phyloP scores from a whole-genome alignment of 306 rosid species.

The Pterocarpus santalinus region DNA sequence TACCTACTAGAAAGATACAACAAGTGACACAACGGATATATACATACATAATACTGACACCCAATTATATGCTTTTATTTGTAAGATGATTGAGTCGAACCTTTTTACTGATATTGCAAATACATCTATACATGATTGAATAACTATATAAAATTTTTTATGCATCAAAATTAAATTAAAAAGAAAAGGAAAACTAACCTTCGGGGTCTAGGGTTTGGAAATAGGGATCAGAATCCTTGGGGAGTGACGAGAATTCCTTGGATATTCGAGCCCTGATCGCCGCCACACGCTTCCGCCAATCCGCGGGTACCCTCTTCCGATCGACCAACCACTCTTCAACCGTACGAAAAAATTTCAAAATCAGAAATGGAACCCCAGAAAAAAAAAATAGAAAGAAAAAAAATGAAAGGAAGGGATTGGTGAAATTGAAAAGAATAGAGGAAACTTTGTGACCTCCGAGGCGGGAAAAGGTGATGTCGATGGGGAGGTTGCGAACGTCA shows the following conservation, averaged over 20 bases:
- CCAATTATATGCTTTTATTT: too few relatives aligned
- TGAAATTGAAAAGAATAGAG: not conserved
- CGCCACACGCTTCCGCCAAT: conserved; percentile 88
- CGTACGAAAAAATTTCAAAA: conserved; percentile 37
- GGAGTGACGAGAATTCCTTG: conserved; percentile 78
- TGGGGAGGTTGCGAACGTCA: conserved; percentile 82
- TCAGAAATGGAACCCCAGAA: not conserved
- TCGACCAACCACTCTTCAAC: conserved; percentile 90
- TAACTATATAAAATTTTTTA: too few relatives aligned
- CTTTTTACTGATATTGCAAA: too few relatives aligned
- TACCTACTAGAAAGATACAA: not conserved
- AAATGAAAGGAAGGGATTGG: not conserved
- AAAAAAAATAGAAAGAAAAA: not conserved
- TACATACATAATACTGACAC: too few relatives aligned
- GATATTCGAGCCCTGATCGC: conserved; percentile 74
- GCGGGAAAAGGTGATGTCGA: conserved; percentile 93
- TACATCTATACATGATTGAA: too few relatives aligned
- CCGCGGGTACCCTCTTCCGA: conserved; percentile 87
- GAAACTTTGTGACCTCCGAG: conserved; percentile 71
- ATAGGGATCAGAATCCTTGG: conserved; percentile 78
- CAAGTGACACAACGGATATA: not conserved
- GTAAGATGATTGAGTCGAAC: too few relatives aligned
- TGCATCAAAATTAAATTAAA: not conserved
- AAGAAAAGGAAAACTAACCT: conserved; percentile 53
- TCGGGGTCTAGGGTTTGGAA: conserved; percentile 78